Evolutionary conservation across 306 rosid species (phyloP), one percentile per base, ranked within the genome.

Genomic region (Cicer judaicum): DNA sequence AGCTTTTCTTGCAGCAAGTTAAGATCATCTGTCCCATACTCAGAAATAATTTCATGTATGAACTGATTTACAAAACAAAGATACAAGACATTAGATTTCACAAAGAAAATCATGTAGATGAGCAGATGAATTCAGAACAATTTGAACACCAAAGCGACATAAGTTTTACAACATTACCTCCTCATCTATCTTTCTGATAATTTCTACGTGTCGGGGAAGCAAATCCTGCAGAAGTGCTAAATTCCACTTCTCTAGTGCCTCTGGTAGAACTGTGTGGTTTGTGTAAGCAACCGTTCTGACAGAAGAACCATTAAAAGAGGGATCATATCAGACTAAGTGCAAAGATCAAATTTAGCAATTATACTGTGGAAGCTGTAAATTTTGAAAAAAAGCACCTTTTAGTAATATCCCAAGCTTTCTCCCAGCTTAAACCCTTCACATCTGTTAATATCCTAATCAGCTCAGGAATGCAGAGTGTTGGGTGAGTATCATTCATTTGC

Each of bases 221-320:
- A 93, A 80, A 83, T 84, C 83, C 83, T 89, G 87, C 85, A 93
- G 85, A 68, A 93, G 97, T 47, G 83, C 84, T 13, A 89, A 74
- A 84, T 88, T 93, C 98, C 97, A 93, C 83, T 91, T 93, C 88
- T 93, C 98, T 83, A 93, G 84, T 44, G 97, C 98, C 84, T 93
- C 98, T 0, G 98, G 98, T 38, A 93, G 90, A 83, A 93, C 93
- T 24, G 98, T 93, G 79, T 93, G 98, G 75, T 93, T 93, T 62
- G 98, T 93, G 82, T 93, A 93, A 55, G 98, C 98, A 61, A 89
- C 96, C 64, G 93, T 82, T 84, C 98, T 93, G 71, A 62, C 77
- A 48, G 60, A 72, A 62, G 78, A 76, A 38, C 49, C 77, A 83
- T 66, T 16, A 74, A 42, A 52, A 65, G 19, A 55, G 68, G 79